Base-by-base conservation (phyloP, 306 rosid genomes). In the Ammopiptanthus mongolicus region DNA sequence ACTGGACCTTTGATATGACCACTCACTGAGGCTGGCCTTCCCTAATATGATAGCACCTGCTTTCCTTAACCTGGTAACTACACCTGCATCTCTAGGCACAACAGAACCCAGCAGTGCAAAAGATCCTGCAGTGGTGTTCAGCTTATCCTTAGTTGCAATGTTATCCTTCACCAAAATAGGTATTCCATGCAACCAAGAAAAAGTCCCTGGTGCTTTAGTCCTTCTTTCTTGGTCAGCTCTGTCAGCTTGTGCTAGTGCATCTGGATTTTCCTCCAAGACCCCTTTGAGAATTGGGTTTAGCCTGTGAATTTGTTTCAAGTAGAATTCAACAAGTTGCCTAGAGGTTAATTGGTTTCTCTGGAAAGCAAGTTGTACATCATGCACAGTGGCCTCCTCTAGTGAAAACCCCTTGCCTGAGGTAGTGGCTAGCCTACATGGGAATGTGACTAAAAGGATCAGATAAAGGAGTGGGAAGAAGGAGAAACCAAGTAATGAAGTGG, bases 41-140 rank as follows among this genome's bases (percentile, higher is more conserved):
- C 97, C 97, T 19, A 91, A 52, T 2, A 91, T 86, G 70, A 91
- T 63, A 8, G 97, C 97, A 4, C 97, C 97, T 23, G 86, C 86
- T 69, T 75, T 65, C 72, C 95, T 91, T 71, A 91, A 60, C 87
- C 48, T 87, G 2, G 71, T 8, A 47, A 86, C 90, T 0, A 89
- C 95, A 3, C 88, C 91, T 4, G 95, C 91, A 69, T 91, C 97
- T 28, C 86, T 84, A 14, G 90, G 86, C 65, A 89, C 89, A 13
- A 82, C 61, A 2, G 95, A 89, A 2, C 94, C 91, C 9, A 86
- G 78, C 53, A 91, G 57, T 4, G 92, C 90, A 42, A 44, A 87
- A 2, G 97, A 91, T 0, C 95, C 95, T 25, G 87, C 87, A 3
- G 91, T 89, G 5, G 91, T 91, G 67, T 89, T 91, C 29, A 89